phyloP scores from a whole-genome alignment of 2,329 filamentous ascomycete species.

The Colletotrichum orbiculare region DNA sequence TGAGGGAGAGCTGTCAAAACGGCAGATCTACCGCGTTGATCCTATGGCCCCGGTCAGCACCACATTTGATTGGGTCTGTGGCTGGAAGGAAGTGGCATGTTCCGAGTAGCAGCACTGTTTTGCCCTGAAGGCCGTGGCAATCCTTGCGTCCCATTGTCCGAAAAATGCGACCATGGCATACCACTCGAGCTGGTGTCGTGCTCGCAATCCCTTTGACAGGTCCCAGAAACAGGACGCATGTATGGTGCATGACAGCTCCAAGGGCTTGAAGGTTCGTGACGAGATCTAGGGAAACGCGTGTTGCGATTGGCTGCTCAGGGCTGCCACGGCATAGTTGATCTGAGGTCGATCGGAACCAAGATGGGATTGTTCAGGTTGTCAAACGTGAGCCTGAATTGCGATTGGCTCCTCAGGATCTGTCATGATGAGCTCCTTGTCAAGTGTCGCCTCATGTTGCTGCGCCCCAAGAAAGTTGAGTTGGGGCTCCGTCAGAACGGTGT shows the following conservation, averaged over 20 bases:
- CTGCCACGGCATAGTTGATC: conserved; percentile 38
- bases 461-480: conserved; percentile 35
- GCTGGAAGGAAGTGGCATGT: conserved; percentile 35
- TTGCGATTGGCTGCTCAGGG: conserved; percentile 41
- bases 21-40: conserved; percentile 36
- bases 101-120: conserved; percentile 38
- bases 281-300: conserved; percentile 34
- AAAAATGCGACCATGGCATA: conserved; percentile 12
- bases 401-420: conserved; percentile 46
- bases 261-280: conserved; percentile 31
- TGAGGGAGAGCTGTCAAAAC: conserved; percentile 36
- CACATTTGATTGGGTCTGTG: conserved; percentile 31
- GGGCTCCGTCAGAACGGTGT: conserved; percentile 34
- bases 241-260: conserved; percentile 33
- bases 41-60: conserved; percentile 29
- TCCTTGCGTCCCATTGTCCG: conserved; percentile 13
- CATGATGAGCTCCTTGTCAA: conserved; percentile 40
- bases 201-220: conserved; percentile 33
- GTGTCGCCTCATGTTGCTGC: conserved; percentile 37
- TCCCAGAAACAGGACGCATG: conserved; percentile 32
- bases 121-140: conserved; percentile 34
- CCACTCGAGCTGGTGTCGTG: conserved; percentile 24
- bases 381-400: conserved; percentile 44
- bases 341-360: conserved; percentile 38
- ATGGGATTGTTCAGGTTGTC: conserved; percentile 39